Base-by-base conservation (phyloP, 78 protist genomes). In the Guillardia theta region DNA sequence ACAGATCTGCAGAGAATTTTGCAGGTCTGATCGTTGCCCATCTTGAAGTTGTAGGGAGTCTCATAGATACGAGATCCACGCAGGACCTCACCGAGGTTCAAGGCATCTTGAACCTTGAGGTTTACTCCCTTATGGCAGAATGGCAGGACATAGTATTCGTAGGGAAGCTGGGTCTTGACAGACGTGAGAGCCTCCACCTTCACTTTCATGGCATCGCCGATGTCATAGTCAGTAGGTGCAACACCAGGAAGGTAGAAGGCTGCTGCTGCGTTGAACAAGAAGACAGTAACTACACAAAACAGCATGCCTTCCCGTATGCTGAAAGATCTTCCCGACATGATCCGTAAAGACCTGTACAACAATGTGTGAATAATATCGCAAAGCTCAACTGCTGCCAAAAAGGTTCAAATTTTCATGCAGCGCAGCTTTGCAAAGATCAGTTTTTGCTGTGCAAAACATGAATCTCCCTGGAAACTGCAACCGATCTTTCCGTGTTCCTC, bases 51-150 rank as follows among this genome's bases (percentile, higher is more conserved):
- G 93, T 88, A 88, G 19, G 93, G 93, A 15, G 93, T 88, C 46
- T 45, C 19, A 43, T 88, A 48, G 93, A 88, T 88, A 18, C 93
- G 93, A 3, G 76, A 48, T 18, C 93, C 93, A 19, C 24, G 5
- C 41, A 88, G 54, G n/a, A 88, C 62, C 41, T 88, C 93, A 6
- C 93, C 93, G 30, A 88, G 93, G 64, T 88, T 88, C 76, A 88
- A 64, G 12, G 43, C 93, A 10, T 1, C 45, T 36, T 43, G 48
- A 18, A 9, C 10, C 19, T 18, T 78, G 37, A 78, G 19, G 4
- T 41, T 36, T 44, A 78, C 21, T 12, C 90, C 90, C 2, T 78
- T 30, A 50, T 43, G 90, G 90, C 93, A 88, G 43, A 88, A 88
- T 5, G 93, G 93, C 22, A 88, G 93, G 8, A 48, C 62, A 41